Evolutionary conservation across 441 rosid species (phyloP), one percentile per base, ranked within the genome.

Genomic region (Adansonia gregorii): DNA sequence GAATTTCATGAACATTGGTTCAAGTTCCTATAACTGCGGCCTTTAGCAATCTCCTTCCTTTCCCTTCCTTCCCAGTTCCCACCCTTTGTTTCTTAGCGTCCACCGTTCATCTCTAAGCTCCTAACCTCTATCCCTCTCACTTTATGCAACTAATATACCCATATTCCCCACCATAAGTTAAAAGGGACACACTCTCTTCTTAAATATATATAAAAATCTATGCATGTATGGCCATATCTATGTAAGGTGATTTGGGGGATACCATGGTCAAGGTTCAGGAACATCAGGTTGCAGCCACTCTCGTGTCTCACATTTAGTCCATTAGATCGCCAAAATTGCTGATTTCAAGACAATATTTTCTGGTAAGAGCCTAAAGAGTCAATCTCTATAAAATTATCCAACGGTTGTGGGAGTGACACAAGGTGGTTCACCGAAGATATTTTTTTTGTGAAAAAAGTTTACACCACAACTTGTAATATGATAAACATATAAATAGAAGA

Each of bases 11-110:
- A 77, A 1, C 35, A 56, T 56, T 67, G 86, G 88, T 87, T 87
- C 95, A 89, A 89, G 91, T 93, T 86, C 89, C 93, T 81, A 90
- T n/a, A 84, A 88, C 78, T 63, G 72, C 67, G 76, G 76, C 76
- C 76, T 58, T 80, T 67, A 14, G 75, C 54, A 49, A 49, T 49
- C 54, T 9, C 54, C 9, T 49, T 49, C 54, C 54, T 14, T 0
- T 10, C 12, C 27, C 27, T 24, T 24, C 27, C 27, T 24, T 24
- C 27, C 27, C 27, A 24, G 27, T 24, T 24, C 27, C 27, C 72
- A 67, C 69, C 49, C 54, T 66, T 41, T 76, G 56, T 48, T 69
- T 81, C 52, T 78, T 61, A 58, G 65, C 12, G 46, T 82, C 46
- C 56, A 75, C 54, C 48, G 66, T 39, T 39, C 24, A n/a, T 65